Evolutionary conservation across 805 yeast species (phyloP).

Genomic region (Candida nanaspora): DNA sequence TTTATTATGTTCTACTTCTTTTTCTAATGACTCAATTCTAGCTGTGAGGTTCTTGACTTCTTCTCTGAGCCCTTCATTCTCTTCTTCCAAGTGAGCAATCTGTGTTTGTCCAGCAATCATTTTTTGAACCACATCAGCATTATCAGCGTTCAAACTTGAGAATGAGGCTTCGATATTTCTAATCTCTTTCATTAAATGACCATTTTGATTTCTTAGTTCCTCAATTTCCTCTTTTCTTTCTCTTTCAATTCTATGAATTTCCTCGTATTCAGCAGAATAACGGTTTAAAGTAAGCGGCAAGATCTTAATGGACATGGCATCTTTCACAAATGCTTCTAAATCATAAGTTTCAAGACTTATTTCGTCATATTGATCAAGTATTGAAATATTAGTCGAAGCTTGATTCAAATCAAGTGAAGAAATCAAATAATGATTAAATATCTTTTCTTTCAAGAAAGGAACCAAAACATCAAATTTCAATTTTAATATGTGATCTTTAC

Average conservation of each 20-base stretch:
- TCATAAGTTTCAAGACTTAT: slow-evolving; percentile 35
- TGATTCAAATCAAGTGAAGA: slow-evolving; percentile 3
- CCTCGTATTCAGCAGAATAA: slow-evolving; percentile 68
- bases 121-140: slow-evolving; percentile 78
- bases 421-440: slow-evolving; percentile 59
- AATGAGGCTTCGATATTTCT: slow-evolving; percentile 65
- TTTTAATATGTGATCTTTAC: slow-evolving; percentile 48
- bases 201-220: slow-evolving; percentile 53
- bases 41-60: slow-evolving; percentile 41
- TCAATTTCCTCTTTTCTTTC: slow-evolving; percentile 61
- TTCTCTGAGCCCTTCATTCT: slow-evolving; percentile 51
- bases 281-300: slow-evolving; percentile 66
- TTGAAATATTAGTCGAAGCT: slow-evolving; percentile 2
- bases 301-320: slow-evolving; percentile 68
- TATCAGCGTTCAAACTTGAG: slow-evolving; percentile 69
- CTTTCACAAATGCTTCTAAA: slow-evolving; percentile 68
- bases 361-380: slow-evolving; percentile 4
- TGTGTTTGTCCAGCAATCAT: slow-evolving; percentile 74
- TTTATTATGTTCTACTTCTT: slow-evolving; percentile 20
- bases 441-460: slow-evolving; percentile 68
- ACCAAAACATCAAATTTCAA: slow-evolving; percentile 72
- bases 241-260: slow-evolving; percentile 60
- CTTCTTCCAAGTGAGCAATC: slow-evolving; percentile 70
- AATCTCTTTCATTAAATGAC: slow-evolving; percentile 64
- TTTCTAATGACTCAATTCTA: slow-evolving; percentile 30